These are phyloP conservation scores for Cornus kousa DNA, from an alignment of 148 eudicot species.

Conservation along the genomic window DNA sequence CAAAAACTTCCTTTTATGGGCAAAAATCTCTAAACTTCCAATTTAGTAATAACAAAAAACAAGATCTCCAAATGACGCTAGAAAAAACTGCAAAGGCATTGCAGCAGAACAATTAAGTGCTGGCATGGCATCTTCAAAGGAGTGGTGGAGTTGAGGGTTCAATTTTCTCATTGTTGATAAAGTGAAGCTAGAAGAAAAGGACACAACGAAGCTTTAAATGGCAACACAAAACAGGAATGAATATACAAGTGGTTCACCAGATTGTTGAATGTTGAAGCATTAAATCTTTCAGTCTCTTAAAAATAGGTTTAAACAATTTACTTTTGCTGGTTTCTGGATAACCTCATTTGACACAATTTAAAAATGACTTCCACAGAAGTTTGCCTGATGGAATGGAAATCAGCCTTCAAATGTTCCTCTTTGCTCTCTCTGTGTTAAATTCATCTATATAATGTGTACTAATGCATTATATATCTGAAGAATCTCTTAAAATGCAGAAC, in stretches of 20 bases:
- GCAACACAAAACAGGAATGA: not conserved
- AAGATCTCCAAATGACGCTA: constrained; percentile 5
- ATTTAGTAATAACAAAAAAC: not conserved
- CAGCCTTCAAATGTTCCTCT: constrained; percentile 1
- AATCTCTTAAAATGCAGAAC: constrained; percentile 40
- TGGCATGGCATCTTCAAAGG: no score
- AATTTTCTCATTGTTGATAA: no score
- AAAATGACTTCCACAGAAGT: not conserved
- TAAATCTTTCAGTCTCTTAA: no score
- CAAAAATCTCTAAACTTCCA: no score
- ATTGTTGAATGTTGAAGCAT: not conserved
- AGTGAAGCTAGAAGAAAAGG: not conserved
- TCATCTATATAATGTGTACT: not conserved
- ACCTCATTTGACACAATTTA: not conserved
- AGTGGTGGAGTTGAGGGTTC: no score
- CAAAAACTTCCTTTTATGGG: not conserved
- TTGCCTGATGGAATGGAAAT: not conserved
- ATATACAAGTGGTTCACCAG: not conserved
- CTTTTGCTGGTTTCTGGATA: not conserved
- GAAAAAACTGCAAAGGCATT: not conserved
- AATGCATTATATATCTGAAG: not conserved
- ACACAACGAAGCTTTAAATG: not conserved
- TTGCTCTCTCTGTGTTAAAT: not conserved
- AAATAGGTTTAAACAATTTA: not conserved
- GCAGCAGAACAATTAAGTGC: not conserved